phyloP scores from a whole-genome alignment of 2,329 filamentous ascomycete genomes.

The Aspergillus sp. region DNA sequence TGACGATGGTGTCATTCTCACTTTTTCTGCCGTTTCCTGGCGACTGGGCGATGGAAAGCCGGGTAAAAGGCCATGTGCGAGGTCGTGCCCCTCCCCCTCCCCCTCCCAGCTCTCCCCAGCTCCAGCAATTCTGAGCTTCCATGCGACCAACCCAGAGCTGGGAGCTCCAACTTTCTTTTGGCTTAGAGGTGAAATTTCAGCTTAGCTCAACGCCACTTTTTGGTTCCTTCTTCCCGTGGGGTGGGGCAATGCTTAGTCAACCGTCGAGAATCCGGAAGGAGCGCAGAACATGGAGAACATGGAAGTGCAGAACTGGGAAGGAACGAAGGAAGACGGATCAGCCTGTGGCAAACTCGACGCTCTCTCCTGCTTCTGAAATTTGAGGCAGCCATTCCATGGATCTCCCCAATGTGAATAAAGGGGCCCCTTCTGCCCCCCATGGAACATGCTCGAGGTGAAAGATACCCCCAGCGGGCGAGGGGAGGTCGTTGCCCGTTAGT shows the following conservation, averaged over 20 bases:
- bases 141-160: conserved; percentile 14
- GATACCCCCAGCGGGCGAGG: conserved; percentile 8
- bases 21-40: background rate
- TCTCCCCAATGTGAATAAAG: background rate
- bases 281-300: background rate
- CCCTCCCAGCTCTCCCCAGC: conserved; percentile 20
- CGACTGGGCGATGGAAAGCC: background rate
- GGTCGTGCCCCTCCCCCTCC: conserved; percentile 1
- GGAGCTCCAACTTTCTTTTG: conserved; percentile 20
- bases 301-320: background rate
- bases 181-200: conserved; percentile 17
- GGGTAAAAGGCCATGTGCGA: background rate
- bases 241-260: conserved; percentile 17
- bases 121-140: conserved; percentile 17
- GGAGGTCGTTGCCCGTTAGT: conserved; percentile 1
- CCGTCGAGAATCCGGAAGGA: background rate
- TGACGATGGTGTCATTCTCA: conserved; percentile 6
- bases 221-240: conserved; percentile 23
- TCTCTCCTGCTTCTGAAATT: background rate
- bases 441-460: conserved; percentile 2
- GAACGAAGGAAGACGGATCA: background rate
- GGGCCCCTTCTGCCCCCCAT: background rate
- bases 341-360: background rate
- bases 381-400: conserved; percentile 5
- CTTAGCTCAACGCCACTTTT: conserved; percentile 24